Conservation (phyloP, 2,329 filamentous ascomycete genomes). For the Penicillium sclerotigenum region DNA sequence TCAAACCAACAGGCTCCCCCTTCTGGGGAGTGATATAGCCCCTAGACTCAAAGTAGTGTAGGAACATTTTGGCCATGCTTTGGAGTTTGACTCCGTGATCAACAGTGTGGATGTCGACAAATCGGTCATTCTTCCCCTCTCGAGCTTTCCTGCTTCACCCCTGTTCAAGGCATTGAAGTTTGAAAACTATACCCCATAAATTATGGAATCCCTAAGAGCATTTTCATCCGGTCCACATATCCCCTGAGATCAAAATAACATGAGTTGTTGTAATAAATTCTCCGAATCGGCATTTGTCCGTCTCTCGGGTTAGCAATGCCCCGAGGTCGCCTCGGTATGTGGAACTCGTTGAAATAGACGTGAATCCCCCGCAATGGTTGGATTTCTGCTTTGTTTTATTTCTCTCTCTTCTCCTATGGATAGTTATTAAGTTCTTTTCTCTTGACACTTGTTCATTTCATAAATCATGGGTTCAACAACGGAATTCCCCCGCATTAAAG, state of each 20-base stretch:
- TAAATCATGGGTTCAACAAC: slow-evolving; percentile 31
- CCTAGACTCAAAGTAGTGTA: background rate
- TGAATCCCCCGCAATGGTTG: slow-evolving; percentile 10
- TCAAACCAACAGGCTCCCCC: background rate
- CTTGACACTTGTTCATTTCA: background rate
- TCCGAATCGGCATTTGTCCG: slow-evolving; percentile 1
- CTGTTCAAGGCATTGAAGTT: background rate
- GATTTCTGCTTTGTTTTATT: slow-evolving; percentile 6
- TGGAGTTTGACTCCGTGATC: background rate
- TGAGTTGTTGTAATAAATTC: background rate
- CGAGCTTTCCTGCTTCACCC: background rate
- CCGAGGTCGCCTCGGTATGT: slow-evolving; percentile 23
- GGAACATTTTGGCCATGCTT: background rate
- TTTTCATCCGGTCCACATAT: background rate
- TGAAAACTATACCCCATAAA: background rate
- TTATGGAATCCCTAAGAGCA: background rate
- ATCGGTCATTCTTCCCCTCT: background rate
- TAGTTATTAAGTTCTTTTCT: background rate
- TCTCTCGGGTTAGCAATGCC: slow-evolving; percentile 31
- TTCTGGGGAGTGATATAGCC: background rate
- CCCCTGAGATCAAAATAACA: background rate
- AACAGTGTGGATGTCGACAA: background rate
- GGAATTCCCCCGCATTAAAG: slow-evolving; percentile 45
- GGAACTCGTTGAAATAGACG: slow-evolving; percentile 2
- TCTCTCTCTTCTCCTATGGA: background rate